phyloP scores from a whole-genome alignment of 2,329 filamentous ascomycete species.

The Pleoardoris graminearum region DNA sequence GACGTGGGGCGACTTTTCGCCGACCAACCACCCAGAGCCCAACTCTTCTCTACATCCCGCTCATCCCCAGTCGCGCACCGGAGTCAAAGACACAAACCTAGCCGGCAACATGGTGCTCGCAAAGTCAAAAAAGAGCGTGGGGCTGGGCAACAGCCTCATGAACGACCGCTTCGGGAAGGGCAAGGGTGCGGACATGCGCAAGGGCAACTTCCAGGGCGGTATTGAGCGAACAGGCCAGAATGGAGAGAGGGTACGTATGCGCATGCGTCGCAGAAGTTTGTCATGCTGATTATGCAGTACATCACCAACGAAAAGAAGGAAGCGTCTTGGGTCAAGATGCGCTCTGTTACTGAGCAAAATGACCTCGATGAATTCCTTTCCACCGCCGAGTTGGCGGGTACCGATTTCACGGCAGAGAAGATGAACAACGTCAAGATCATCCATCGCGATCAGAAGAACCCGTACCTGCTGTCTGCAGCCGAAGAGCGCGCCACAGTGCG shows the following conservation, averaged over 20 bases:
- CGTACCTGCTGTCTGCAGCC: conserved; percentile 80
- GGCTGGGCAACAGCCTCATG: conserved; percentile 96
- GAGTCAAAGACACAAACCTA: conserved; percentile 13
- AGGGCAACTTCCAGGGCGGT: conserved; percentile 63
- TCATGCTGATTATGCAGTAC: conserved; percentile 60
- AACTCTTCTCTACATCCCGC: conserved; percentile 6
- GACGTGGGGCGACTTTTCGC: conserved; percentile 19
- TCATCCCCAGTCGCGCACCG: no score
- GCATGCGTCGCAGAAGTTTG: neutral
- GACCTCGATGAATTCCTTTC: conserved; percentile 95
- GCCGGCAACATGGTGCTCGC: conserved; percentile 67
- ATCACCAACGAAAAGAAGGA: conserved; percentile 89
- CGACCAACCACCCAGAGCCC: neutral
- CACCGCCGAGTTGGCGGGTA: conserved; percentile 95
- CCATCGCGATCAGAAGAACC: conserved; percentile 93
- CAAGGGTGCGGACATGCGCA: conserved; percentile 81
- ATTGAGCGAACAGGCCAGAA: conserved; percentile 73
- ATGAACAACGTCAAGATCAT: conserved; percentile 99
- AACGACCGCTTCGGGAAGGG: conserved; percentile 97
- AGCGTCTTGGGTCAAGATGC: conserved; percentile 98
- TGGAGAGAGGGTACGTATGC: conserved; percentile 67
- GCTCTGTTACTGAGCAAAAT: conserved; percentile 95
- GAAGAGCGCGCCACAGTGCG: conserved; percentile 78
- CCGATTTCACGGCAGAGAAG: conserved; percentile 98
- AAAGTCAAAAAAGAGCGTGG: conserved; percentile 94